Conservation (phyloP, 1,139 yeast species). For the Diutina scorzettiae region DNA sequence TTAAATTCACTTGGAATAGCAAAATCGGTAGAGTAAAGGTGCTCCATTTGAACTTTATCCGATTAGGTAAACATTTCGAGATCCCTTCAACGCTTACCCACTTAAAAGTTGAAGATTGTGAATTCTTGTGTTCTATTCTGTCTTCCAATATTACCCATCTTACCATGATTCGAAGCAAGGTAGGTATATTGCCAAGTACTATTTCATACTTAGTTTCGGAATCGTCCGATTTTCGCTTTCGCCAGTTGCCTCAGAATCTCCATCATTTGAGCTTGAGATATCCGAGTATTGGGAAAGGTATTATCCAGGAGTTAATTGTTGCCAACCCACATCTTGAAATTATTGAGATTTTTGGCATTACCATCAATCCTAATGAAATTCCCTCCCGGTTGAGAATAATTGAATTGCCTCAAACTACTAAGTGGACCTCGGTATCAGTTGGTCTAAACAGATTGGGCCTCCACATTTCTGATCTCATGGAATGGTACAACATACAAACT, state of each 20-base stretch:
- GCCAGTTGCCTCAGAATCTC: background rate
- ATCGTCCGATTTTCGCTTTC: background rate
- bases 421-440: too few relatives aligned
- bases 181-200: background rate
- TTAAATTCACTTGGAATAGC: background rate
- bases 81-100: background rate
- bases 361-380: too few relatives aligned
- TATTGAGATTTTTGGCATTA: too few relatives aligned
- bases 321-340: background rate
- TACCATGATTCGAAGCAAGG: background rate
- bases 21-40: background rate
- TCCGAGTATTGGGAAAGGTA: background rate
- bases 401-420: too few relatives aligned
- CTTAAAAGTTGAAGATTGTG: background rate
- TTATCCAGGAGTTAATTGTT: background rate
- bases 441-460: too few relatives aligned
- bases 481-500: too few relatives aligned
- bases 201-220: background rate
- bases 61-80: background rate
- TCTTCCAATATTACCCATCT: background rate
- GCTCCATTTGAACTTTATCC: background rate
- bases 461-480: too few relatives aligned
- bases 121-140: background rate
- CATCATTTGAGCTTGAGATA: background rate
- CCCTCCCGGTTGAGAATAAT: too few relatives aligned